Evolutionary conservation across 257 asterid species (phyloP).

Genomic region (Capsicum rhomboideum): DNA sequence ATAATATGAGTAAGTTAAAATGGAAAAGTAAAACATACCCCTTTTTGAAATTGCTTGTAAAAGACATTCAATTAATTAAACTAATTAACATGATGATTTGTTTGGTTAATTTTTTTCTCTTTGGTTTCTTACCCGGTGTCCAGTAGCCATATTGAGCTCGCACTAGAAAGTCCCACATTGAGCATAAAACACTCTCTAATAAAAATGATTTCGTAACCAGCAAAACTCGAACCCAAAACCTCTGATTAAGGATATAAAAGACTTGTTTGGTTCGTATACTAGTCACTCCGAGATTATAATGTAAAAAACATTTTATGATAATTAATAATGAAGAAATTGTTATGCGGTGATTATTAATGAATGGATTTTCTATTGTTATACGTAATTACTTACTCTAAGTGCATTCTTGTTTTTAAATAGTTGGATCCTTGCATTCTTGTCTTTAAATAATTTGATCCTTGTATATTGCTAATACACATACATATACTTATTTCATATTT

Average conservation of each 20-base stretch:
- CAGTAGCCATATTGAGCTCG: not conserved
- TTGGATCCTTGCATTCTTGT: not conserved
- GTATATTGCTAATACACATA: not conserved
- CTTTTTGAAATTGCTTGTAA: not conserved
- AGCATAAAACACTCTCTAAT: accelerated
- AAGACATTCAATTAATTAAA: not conserved
- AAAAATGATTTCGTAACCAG: accelerated
- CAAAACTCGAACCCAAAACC: no score
- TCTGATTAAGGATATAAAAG: no score
- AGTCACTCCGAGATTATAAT: not conserved
- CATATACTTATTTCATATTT: not conserved
- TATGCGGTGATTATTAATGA: not conserved
- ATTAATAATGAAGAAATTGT: not conserved
- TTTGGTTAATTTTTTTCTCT: not conserved
- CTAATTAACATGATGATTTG: not conserved
- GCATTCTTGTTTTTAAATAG: not conserved
- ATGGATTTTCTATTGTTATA: not conserved
- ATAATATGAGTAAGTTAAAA: not conserved
- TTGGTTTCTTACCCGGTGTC: not conserved
- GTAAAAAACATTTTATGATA: no score
- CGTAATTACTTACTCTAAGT: not conserved
- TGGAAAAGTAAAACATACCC: not conserved
- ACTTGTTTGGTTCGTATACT: not conserved
- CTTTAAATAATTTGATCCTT: not conserved
- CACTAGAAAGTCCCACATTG: not conserved